Conservation (phyloP, 257 asterid genomes). For the Nemophila menziesii region DNA sequence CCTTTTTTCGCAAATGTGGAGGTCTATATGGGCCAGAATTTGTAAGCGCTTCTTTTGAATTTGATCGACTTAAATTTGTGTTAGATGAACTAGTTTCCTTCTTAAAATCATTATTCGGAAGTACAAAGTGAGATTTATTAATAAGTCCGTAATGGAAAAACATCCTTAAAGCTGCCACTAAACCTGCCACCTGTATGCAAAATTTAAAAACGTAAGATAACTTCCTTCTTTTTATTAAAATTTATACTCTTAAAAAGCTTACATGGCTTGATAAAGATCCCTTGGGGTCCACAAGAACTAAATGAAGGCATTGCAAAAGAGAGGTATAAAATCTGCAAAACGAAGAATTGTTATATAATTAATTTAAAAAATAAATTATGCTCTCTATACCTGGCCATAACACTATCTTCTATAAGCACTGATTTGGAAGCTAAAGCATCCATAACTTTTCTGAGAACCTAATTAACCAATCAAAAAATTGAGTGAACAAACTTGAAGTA, state of each 20-base stretch:
- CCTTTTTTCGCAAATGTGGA: conserved; percentile 76
- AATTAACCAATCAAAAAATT: conserved; percentile 19
- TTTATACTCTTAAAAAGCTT: conserved; percentile 15
- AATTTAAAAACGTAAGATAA: neutral
- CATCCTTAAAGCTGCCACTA: conserved; percentile 61
- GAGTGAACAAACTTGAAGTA: conserved; percentile 9
- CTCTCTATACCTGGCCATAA: conserved; percentile 36
- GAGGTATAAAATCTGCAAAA: conserved; percentile 68
- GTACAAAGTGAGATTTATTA: conserved; percentile 28
- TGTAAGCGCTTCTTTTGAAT: conserved; percentile 36
- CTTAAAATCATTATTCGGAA: conserved; percentile 27
- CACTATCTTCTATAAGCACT: conserved; percentile 40
- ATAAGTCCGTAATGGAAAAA: conserved; percentile 70
- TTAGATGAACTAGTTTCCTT: conserved; percentile 24
- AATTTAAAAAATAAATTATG: conserved; percentile 14
- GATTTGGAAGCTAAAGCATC: conserved; percentile 57
- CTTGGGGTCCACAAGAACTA: conserved; percentile 61
- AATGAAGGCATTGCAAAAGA: conserved; percentile 73
- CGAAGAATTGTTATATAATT: conserved; percentile 17
- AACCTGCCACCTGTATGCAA: conserved; percentile 56
- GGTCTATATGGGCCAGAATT: conserved; percentile 54
- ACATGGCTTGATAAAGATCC: conserved; percentile 75
- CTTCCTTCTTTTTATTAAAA: neutral
- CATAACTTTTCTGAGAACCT: conserved; percentile 69
- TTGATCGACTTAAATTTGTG: conserved; percentile 22